Base-by-base conservation (phyloP, 257 asterid genomes). In the Primulina eburnea region DNA sequence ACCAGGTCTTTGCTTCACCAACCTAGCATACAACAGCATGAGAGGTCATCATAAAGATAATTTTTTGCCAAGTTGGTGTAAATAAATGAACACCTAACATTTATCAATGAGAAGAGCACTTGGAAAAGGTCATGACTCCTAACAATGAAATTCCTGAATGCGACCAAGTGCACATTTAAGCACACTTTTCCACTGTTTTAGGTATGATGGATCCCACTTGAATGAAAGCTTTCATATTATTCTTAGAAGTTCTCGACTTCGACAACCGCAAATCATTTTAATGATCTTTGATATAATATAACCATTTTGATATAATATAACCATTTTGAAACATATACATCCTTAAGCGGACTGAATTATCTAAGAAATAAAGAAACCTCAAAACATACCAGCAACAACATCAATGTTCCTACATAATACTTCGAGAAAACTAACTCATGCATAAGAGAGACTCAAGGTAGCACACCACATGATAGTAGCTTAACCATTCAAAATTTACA, bases 1-100 rank as follows among this genome's bases (percentile, higher is more conserved):
- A 81, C 99, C 99, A 94, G 18, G 96, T 83, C 84, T 75, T 81
- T 70, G 67, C 74, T 82, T 88, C 97, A 75, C 72, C 83, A 79
- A 76, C 86, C 97, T 91, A 66, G 73, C 65, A 73, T 65, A 67
- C 68, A 71, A 52, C 17, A 34, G 50, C 64, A 79, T 60, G 59
- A 47, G 32, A 37, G 32, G 53, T 55, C 53, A 76, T 73, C 72
- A 34, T 50, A 72, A 75, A 69, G 71, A 40, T 43, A 70, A 34
- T 29, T 17, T 37, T 47, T 60, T 35, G 59, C 18, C 71, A 24
- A 37, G 50, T 63, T 12, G 37, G 37, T 7, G 35, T 56, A 64
- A 66, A 38, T 38, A 58, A 60, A 62, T 68, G 66, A 66, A 55
- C 52, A 37, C 40, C 58, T 53, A 17, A 37, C 65, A 52, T 70